These are phyloP conservation scores for Fusarium albosuccineum DNA, from an alignment of 2,329 filamentous ascomycete genomes.

Conservation along the genomic window DNA sequence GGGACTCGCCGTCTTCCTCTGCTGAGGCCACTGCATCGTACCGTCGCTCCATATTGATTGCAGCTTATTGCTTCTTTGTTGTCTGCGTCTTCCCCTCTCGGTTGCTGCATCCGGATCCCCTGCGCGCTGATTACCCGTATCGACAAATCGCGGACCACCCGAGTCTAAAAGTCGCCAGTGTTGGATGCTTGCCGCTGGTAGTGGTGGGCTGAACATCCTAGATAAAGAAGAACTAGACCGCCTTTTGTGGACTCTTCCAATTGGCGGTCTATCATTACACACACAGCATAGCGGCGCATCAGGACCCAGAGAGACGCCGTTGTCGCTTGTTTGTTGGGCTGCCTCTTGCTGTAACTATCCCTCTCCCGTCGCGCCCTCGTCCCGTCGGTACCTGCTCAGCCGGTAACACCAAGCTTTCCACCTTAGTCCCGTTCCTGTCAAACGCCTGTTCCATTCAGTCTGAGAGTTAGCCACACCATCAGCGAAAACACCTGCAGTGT, in stretches of 20 bases:
- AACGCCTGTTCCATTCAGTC: constrained; percentile 24
- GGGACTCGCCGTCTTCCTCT: constrained; percentile 16
- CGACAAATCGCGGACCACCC: constrained; percentile 37
- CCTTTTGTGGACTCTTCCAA: constrained; percentile 49
- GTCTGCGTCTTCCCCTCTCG: constrained; percentile 28
- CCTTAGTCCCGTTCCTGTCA: constrained; percentile 28
- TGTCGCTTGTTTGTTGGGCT: constrained; percentile 20
- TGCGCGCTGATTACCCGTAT: constrained; percentile 17
- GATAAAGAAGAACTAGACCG: constrained; percentile 40
- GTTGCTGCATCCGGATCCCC: constrained; percentile 26
- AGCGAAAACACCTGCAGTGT: constrained; percentile 22
- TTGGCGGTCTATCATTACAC: constrained; percentile 50
- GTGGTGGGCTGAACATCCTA: constrained; percentile 35
- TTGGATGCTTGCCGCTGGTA: neutral
- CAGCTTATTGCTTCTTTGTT: constrained; percentile 9
- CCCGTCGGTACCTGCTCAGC: constrained; percentile 5
- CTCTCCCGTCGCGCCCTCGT: neutral
- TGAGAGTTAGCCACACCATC: constrained; percentile 37
- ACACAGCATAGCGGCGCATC: constrained; percentile 25
- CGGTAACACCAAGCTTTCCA: constrained; percentile 16
- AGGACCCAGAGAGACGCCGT: constrained; percentile 7
- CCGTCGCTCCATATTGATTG: constrained; percentile 14
- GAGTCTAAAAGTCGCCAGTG: neutral
- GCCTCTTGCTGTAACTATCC: constrained; percentile 3
- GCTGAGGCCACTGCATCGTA: constrained; percentile 5